Evolutionary conservation across 2,329 filamentous ascomycete species (phyloP).

Genomic region (Xylaria sp.): DNA sequence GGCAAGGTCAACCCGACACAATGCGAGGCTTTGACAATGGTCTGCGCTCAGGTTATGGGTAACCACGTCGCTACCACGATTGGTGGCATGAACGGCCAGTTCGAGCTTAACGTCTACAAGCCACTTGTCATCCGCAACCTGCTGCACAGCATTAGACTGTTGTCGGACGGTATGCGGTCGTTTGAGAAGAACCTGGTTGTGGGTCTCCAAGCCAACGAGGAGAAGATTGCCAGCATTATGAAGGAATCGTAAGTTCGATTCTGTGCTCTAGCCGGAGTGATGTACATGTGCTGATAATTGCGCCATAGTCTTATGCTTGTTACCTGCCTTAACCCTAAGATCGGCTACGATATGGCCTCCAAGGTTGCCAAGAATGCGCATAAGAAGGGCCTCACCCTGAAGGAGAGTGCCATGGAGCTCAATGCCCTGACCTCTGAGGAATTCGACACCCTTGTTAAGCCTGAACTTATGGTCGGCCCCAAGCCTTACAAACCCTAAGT

Average conservation of each 20-base stretch:
- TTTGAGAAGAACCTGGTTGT: constrained; percentile 93
- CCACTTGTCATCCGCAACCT: constrained; percentile 94
- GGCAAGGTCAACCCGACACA: constrained; percentile 99
- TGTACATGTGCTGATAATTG: constrained; percentile 4
- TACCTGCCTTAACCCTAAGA: constrained; percentile 95
- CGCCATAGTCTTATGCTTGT: constrained; percentile 86
- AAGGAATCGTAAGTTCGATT: constrained; percentile 81
- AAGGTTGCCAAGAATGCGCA: constrained; percentile 99
- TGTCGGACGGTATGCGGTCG: constrained; percentile 90
- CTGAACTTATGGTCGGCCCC: constrained; percentile 93
- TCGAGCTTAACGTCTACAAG: constrained; percentile 99
- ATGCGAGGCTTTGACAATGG: constrained; percentile 97
- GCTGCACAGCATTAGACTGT: constrained; percentile 85
- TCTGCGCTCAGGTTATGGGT: constrained; percentile 96
- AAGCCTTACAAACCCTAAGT: constrained; percentile 62
- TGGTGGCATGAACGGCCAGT: constrained; percentile 96
- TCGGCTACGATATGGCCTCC: constrained; percentile 95
- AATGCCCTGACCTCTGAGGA: constrained; percentile 86
- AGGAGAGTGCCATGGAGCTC: constrained; percentile 92
- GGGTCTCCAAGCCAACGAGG: constrained; percentile 91
- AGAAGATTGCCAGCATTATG: constrained; percentile 86
- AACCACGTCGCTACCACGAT: constrained; percentile 94
- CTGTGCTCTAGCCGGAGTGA: background rate
- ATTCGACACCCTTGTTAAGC: constrained; percentile 87
- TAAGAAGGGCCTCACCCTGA: constrained; percentile 95